Conservation (phyloP, 495 filamentous ascomycete genomes). For the Xylaria intraflava region DNA sequence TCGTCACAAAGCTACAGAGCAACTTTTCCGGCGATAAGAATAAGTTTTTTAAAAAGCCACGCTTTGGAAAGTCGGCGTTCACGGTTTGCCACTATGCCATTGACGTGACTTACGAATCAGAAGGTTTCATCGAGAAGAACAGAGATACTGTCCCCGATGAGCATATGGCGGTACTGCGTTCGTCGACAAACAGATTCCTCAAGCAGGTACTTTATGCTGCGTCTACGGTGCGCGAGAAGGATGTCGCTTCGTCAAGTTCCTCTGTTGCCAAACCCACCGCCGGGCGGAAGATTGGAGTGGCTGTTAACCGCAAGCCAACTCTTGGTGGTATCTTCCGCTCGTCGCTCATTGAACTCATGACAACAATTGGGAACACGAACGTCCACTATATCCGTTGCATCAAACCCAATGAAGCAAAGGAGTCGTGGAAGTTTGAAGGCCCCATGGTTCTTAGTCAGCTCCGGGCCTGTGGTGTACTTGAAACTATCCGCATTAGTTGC, state of each 20-base stretch:
- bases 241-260: constrained; percentile 59
- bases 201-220: constrained; percentile 78
- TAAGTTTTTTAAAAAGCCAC: constrained; percentile 96
- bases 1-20: constrained; percentile 95
- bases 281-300: constrained; percentile 79
- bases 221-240: constrained; percentile 82
- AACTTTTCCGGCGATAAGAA: constrained; percentile 88
- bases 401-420: constrained; percentile 97
- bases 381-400: constrained; percentile 99
- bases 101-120: constrained; percentile 99
- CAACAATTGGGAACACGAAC: constrained; percentile 93
- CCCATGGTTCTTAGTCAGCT: constrained; percentile 98
- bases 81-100: constrained; percentile 98
- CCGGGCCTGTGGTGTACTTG: constrained; percentile 95
- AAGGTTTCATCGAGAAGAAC: constrained; percentile 99
- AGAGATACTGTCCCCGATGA: constrained; percentile 97
- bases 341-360: constrained; percentile 95
- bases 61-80: constrained; percentile 96
- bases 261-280: constrained; percentile 63
- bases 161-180: constrained; percentile 84
- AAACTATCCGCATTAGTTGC: constrained; percentile 96
- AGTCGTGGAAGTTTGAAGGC: constrained; percentile 95
- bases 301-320: constrained; percentile 92
- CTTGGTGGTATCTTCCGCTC: constrained; percentile 98
- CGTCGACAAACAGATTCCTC: constrained; percentile 81